Conservation (phyloP, 1,139 yeast species). For the Zygotorulaspora mrakii region DNA sequence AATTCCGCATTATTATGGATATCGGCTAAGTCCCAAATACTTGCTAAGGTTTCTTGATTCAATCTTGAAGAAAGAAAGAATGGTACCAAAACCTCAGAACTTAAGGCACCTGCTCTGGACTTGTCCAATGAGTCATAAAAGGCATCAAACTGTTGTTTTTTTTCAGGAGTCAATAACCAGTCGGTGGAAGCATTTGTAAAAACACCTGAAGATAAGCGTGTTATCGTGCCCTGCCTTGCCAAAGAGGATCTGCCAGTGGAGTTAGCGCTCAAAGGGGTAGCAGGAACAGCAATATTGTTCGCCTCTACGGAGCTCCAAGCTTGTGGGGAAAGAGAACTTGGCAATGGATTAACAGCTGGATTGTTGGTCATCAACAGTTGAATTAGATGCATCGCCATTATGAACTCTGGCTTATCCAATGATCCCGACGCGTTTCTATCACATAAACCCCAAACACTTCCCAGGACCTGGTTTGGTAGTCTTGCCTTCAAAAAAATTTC, state of each 20-base stretch:
- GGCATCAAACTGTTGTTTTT: conserved; percentile 72
- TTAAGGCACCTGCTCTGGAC: conserved; percentile 55
- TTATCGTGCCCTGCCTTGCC: conserved; percentile 31
- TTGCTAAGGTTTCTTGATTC: conserved; percentile 78
- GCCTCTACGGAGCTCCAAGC: conserved; percentile 54
- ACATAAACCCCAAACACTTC: conserved; percentile 84
- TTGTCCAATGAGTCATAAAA: conserved; percentile 78
- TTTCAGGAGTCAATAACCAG: conserved; percentile 67
- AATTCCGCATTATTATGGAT: conserved; percentile 83
- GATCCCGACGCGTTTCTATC: conserved; percentile 74
- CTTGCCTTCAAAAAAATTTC: conserved; percentile 85
- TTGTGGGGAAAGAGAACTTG: conserved; percentile 62
- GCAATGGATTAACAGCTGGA: conserved; percentile 64
- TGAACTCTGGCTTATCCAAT: conserved; percentile 68
- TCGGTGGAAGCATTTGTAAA: conserved; percentile 56
- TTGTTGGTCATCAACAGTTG: conserved; percentile 70
- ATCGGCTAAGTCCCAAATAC: conserved; percentile 93
- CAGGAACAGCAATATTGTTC: conserved; percentile 12
- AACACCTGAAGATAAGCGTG: conserved; percentile 38
- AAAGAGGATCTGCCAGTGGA: conserved; percentile 34
- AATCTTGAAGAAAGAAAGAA: conserved; percentile 86
- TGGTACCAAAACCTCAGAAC: conserved; percentile 79
- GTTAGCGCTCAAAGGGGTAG: conserved; percentile 33
- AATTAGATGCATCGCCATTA: conserved; percentile 92
- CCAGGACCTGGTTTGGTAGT: conserved; percentile 68